Percentiles rank a stretch among this genome's conserved stretches.
Conservation (phyloP, 345 rosid species). For the Salix viminalis region DNA sequence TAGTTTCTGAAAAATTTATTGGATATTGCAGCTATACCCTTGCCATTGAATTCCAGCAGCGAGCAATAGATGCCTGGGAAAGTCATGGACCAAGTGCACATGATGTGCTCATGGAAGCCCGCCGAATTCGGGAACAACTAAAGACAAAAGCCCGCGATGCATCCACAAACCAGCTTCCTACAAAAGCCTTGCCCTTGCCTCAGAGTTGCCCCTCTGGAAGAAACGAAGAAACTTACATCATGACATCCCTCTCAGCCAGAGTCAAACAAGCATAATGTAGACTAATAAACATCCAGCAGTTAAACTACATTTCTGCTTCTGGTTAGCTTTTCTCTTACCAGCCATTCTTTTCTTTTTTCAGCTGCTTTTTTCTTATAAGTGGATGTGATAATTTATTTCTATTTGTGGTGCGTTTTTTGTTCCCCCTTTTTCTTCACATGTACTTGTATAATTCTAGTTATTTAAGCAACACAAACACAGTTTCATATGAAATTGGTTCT, state of each 20-base stretch:
- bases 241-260: slow-evolving; percentile 13
- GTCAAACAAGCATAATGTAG: slow-evolving; percentile 5
- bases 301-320: not conserved
- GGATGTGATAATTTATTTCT: not conserved
- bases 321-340: not conserved
- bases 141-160: slow-evolving; percentile 54
- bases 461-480: not conserved
- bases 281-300: not conserved
- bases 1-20: not conserved
- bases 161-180: slow-evolving; percentile 23
- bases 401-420: not conserved
- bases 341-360: not conserved
- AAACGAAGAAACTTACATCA: slow-evolving; percentile 17
- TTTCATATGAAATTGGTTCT: not conserved
- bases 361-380: not conserved
- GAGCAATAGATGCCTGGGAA: slow-evolving; percentile 72
- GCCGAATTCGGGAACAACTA: slow-evolving; percentile 49
- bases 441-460: not conserved
- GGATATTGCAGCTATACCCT: slow-evolving; percentile 57
- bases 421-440: not conserved
- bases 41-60: slow-evolving; percentile 81
- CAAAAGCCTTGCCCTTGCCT: slow-evolving; percentile 47
- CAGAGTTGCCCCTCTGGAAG: slow-evolving; percentile 18
- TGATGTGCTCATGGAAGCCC: slow-evolving; percentile 65
- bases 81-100: slow-evolving; percentile 63